A percentile compares a stretch with the other conserved stretches of the same genome.
phyloP scores from a whole-genome alignment of 768 basidiomycete genomes.

The Rhodotorula taiwanensis region DNA sequence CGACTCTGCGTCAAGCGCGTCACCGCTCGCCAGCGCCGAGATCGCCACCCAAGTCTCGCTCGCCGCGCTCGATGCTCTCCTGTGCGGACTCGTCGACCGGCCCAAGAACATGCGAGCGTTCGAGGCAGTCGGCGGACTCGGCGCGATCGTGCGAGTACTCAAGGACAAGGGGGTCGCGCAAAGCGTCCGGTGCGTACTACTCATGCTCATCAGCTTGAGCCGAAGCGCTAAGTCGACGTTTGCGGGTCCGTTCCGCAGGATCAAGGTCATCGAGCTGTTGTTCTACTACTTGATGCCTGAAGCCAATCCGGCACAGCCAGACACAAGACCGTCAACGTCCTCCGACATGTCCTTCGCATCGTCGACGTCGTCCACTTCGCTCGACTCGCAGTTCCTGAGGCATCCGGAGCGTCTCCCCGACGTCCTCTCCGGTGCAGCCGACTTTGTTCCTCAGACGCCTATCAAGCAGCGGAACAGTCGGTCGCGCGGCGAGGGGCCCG shows the following conservation, averaged over 20 bases:
- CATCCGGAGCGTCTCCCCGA: neutral
- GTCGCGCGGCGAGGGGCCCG: neutral
- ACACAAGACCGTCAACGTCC: too few species aligned
- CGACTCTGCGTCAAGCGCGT: conserved; percentile 43
- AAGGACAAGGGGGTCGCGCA: conserved; percentile 80
- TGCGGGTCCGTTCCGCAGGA: conserved; percentile 50
- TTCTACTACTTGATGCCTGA: conserved; percentile 93
- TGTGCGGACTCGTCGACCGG: conserved; percentile 84
- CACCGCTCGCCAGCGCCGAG: neutral
- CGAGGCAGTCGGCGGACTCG: conserved; percentile 69
- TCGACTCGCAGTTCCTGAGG: neutral
- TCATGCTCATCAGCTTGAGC: neutral
- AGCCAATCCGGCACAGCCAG: neutral
- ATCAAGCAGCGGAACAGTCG: neutral
- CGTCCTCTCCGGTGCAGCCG: conserved; percentile 19
- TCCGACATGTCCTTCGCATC: neutral
- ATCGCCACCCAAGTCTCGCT: conserved; percentile 54
- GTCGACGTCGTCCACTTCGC: conserved; percentile 10
- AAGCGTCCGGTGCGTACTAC: conserved; percentile 63
- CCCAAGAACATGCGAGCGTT: conserved; percentile 66
- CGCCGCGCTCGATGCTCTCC: conserved; percentile 68
- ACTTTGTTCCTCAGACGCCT: conserved; percentile 34
- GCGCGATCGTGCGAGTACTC: conserved; percentile 74
- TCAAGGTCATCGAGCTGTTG: conserved; percentile 92
- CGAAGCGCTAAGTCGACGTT: neutral